phyloP scores from a whole-genome alignment of 176 grass and related monocot genomes.

The Musa schizocarpa region DNA sequence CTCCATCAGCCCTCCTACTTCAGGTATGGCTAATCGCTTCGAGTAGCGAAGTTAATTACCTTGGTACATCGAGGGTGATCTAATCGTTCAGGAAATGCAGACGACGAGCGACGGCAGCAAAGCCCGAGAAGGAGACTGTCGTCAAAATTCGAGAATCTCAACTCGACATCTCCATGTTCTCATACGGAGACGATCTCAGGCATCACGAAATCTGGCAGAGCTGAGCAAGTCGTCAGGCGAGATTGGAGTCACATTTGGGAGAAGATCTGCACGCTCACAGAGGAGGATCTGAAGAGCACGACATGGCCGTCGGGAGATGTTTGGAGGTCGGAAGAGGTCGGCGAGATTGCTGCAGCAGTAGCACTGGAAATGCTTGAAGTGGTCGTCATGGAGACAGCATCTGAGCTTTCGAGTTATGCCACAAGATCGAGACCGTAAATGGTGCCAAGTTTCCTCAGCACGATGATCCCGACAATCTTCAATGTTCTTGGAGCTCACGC shows the following conservation, averaged over 20 bases:
- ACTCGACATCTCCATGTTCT: background rate
- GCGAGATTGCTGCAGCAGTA: conserved; percentile 11
- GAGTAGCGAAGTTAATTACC: no score
- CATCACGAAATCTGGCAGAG: background rate
- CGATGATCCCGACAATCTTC: no score
- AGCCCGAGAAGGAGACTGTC: conserved; percentile 20
- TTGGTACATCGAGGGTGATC: background rate
- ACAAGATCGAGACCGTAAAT: background rate
- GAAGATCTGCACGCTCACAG: conserved; percentile 27
- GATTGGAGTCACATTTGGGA: conserved; percentile 18
- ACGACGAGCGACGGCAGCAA: conserved; percentile 10
- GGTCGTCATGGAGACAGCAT: conserved; percentile 24
- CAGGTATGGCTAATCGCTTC: conserved; percentile 24
- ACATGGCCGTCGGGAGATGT: conserved; percentile 12
- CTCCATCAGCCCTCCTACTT: conserved; percentile 25
- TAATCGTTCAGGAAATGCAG: conserved; percentile 12
- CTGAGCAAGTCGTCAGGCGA: conserved; percentile 13
- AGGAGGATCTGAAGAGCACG: conserved; percentile 22
- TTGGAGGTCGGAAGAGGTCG: background rate
- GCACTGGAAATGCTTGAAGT: conserved; percentile 25
- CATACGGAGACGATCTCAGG: conserved; percentile 9
- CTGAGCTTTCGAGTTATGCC: conserved; percentile 4
- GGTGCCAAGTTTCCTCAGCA: background rate
- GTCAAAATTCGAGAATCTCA: background rate
- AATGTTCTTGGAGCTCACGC: no score